Evolutionary conservation across 2,329 filamentous ascomycete genomes (phyloP).

Genomic region (Shiraia sp.): DNA sequence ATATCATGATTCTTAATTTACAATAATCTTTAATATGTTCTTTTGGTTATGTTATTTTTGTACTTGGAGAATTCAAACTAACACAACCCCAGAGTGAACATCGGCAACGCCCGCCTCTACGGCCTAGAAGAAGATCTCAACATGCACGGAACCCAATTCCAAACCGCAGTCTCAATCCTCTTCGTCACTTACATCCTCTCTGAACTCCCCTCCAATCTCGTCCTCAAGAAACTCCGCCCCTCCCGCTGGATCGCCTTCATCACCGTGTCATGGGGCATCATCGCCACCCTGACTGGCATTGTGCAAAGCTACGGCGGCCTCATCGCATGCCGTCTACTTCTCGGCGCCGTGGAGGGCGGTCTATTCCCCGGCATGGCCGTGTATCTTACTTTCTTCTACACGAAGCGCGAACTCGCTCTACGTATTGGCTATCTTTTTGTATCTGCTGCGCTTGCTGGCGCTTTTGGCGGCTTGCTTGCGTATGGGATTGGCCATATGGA

Average conservation of each 20-base stretch:
- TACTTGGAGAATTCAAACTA: slow-evolving; percentile 6
- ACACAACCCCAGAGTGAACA: slow-evolving; percentile 59
- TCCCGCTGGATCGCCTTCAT: slow-evolving; percentile 63
- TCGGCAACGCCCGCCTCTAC: slow-evolving; percentile 70
- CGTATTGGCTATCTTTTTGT: slow-evolving; percentile 76
- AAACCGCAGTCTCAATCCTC: slow-evolving; percentile 55
- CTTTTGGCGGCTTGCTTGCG: slow-evolving; percentile 72
- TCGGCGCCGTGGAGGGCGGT: slow-evolving; percentile 71
- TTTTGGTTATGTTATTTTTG: too few relatives aligned
- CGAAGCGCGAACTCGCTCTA: slow-evolving; percentile 70
- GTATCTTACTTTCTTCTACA: slow-evolving; percentile 78
- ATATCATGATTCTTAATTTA: too few relatives aligned
- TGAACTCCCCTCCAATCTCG: slow-evolving; percentile 52
- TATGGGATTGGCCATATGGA: slow-evolving; percentile 76
- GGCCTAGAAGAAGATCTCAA: slow-evolving; percentile 65
- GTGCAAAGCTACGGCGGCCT: slow-evolving; percentile 67
- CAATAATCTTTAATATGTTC: too few relatives aligned
- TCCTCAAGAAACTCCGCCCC: slow-evolving; percentile 51
- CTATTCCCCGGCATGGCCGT: slow-evolving; percentile 70
- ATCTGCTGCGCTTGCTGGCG: slow-evolving; percentile 70
- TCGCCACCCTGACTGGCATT: slow-evolving; percentile 72
- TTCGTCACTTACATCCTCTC: slow-evolving; percentile 52
- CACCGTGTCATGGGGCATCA: slow-evolving; percentile 57
- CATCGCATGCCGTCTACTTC: slow-evolving; percentile 68
- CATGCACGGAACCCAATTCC: slow-evolving; percentile 68